Percentiles rank a stretch among this genome's conserved stretches.
Conservation (phyloP, 2,329 filamentous ascomycete genomes). For the Diaporthe batatas region DNA sequence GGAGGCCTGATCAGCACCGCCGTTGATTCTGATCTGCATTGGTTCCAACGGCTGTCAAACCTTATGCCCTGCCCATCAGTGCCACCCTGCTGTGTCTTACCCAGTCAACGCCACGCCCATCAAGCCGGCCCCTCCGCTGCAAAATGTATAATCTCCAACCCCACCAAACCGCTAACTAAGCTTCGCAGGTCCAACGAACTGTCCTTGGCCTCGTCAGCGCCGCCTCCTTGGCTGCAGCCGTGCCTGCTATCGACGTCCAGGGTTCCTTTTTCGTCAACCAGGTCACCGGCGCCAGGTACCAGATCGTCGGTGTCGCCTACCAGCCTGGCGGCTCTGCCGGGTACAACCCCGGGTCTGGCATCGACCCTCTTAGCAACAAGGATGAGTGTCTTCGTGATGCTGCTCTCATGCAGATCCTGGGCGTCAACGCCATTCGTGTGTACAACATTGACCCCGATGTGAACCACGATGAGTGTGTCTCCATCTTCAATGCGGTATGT, state of each 20-base stretch:
- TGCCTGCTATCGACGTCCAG: conserved; percentile 68
- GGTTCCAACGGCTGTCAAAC: neutral
- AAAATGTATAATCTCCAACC: neutral
- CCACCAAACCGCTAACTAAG: conserved; percentile 22
- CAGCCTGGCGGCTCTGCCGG: conserved; percentile 76
- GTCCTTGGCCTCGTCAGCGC: conserved; percentile 46
- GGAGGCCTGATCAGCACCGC: neutral
- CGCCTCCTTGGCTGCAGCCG: conserved; percentile 67
- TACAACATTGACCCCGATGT: conserved; percentile 76
- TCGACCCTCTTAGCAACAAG: conserved; percentile 72
- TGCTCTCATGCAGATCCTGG: conserved; percentile 73
- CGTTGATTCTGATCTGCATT: conserved; percentile 23
- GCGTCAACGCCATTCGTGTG: conserved; percentile 77
- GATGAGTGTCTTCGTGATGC: conserved; percentile 73
- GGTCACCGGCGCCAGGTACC: conserved; percentile 70
- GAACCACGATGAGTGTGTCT: conserved; percentile 76
- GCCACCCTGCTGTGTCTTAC: neutral
- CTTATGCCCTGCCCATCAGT: conserved; percentile 17
- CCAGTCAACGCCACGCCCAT: neutral
- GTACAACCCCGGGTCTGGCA: conserved; percentile 66
- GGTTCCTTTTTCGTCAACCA: conserved; percentile 73
- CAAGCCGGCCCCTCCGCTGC: neutral
- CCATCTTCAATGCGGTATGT: conserved; percentile 73
- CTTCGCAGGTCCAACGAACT: conserved; percentile 27
- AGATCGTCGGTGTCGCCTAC: conserved; percentile 77